These are phyloP conservation scores for Ichthyophthirius multifiliis DNA, from an alignment of 169 alveolate species.

Conservation along the genomic window DNA sequence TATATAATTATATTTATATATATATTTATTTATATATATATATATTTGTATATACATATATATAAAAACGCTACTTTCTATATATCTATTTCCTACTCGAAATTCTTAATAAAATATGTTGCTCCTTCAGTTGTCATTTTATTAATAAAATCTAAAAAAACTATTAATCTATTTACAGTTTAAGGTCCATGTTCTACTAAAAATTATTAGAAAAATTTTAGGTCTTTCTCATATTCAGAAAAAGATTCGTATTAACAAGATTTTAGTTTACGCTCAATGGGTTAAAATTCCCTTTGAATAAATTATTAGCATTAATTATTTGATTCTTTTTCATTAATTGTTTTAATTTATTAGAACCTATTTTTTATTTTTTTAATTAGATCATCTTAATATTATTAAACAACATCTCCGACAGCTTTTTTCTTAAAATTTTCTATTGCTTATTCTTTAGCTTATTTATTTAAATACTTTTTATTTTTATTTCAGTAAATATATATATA, in stretches of 20 bases:
- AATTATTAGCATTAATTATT: slow-evolving; percentile 22
- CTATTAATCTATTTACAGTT: slow-evolving; percentile 49
- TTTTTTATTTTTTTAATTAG: slow-evolving; percentile 41
- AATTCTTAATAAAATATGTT: slow-evolving; percentile 52
- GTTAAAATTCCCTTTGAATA: slow-evolving; percentile 11
- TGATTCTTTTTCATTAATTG: slow-evolving; percentile 50
- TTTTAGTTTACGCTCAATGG: slow-evolving; percentile 62
- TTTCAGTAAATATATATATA: slow-evolving; percentile 22
- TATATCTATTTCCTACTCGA: slow-evolving; percentile 46
- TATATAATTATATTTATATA: too few relatives aligned
- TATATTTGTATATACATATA: too few relatives aligned
- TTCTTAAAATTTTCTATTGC: slow-evolving; percentile 45
- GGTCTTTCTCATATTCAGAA: slow-evolving; percentile 64
- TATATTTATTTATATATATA: slow-evolving; percentile 41
- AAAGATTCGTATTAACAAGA: slow-evolving; percentile 53
- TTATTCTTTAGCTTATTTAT: slow-evolving; percentile 53
- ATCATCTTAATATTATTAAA: slow-evolving; percentile 40
- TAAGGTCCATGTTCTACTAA: slow-evolving; percentile 76
- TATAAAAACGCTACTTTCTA: slow-evolving; percentile 47
- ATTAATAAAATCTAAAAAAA: slow-evolving; percentile 54
- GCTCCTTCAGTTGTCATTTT: slow-evolving; percentile 56
- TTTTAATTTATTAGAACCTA: slow-evolving; percentile 13
- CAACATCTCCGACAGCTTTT: slow-evolving; percentile 42
- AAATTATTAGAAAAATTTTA: slow-evolving; percentile 53
- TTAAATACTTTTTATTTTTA: slow-evolving; percentile 47